Evolutionary conservation across 1,139 yeast species (phyloP).

Genomic region (Hansenula sp.): DNA sequence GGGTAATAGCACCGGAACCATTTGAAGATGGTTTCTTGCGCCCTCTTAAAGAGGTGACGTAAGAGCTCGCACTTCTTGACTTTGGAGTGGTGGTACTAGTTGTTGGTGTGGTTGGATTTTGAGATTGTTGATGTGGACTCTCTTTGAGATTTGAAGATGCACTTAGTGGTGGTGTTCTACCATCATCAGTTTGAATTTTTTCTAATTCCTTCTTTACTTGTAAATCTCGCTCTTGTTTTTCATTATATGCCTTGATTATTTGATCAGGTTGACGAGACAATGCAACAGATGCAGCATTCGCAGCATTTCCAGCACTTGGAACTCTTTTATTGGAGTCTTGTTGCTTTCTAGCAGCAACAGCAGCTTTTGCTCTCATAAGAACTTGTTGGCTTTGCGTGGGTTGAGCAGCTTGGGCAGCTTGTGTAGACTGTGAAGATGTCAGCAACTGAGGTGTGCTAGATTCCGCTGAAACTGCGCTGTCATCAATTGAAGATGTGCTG

Average conservation of each 20-base stretch:
- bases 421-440: constrained; percentile 1
- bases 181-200: constrained; percentile 16
- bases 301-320: constrained; percentile 25
- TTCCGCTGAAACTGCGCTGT: no score
- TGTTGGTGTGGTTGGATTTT: constrained; percentile 8
- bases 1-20: no score
- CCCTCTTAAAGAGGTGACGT: not conserved
- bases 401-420: constrained; percentile 14
- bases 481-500: constrained; percentile 9
- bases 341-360: constrained; percentile 23
- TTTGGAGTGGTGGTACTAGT: not conserved
- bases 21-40: not conserved
- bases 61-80: constrained; percentile 2
- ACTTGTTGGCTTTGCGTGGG: constrained; percentile 25
- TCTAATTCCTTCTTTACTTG: constrained; percentile 4
- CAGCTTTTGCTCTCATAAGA: constrained; percentile 20
- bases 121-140: constrained; percentile 1
- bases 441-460: not conserved
- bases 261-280: constrained; percentile 25
- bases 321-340: constrained; percentile 13
- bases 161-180: constrained; percentile 23
- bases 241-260: constrained; percentile 18
- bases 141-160: constrained; percentile 11
- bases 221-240: constrained; percentile 8
- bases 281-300: constrained; percentile 32